Evolutionary conservation across 306 rosid species (phyloP).

Genomic region (Malus sieversii): DNA sequence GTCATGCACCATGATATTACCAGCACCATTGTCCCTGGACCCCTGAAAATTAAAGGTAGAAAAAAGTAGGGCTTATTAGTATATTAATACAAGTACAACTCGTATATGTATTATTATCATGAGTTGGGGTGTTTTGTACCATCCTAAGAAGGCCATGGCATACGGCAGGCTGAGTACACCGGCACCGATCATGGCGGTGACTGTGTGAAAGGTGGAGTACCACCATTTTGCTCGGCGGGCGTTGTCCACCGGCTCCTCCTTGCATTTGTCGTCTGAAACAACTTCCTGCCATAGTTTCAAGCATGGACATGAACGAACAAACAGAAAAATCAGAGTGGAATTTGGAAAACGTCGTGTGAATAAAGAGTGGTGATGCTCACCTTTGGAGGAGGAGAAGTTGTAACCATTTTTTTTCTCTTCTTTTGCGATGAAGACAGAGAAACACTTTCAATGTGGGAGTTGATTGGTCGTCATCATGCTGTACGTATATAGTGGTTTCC

Average conservation of each 20-base stretch:
- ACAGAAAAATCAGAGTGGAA: neutral
- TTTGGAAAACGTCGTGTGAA: neutral
- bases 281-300: constrained; percentile 31
- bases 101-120: neutral
- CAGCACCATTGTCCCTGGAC: constrained; percentile 68
- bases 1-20: constrained; percentile 71
- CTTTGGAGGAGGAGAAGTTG: constrained; percentile 56
- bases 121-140: constrained; percentile 31
- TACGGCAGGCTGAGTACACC: constrained; percentile 90
- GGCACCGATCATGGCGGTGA: constrained; percentile 95
- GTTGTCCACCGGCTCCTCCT: constrained; percentile 24
- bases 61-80: neutral
- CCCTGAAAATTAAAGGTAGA: constrained; percentile 42
- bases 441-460: constrained; percentile 17
- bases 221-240: constrained; percentile 81
- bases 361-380: constrained; percentile 13
- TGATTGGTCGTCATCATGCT: constrained; percentile 11
- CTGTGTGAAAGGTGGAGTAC: constrained; percentile 90
- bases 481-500: constrained; percentile 35
- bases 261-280: constrained; percentile 43
- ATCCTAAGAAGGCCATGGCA: constrained; percentile 95
- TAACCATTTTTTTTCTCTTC: constrained; percentile 33
- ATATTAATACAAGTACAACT: neutral
- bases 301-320: neutral
- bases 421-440: constrained; percentile 3